These are phyloP conservation scores for Tolypocladium amazonense DNA, from an alignment of 2,329 filamentous ascomycete species.

Conservation along the genomic window DNA sequence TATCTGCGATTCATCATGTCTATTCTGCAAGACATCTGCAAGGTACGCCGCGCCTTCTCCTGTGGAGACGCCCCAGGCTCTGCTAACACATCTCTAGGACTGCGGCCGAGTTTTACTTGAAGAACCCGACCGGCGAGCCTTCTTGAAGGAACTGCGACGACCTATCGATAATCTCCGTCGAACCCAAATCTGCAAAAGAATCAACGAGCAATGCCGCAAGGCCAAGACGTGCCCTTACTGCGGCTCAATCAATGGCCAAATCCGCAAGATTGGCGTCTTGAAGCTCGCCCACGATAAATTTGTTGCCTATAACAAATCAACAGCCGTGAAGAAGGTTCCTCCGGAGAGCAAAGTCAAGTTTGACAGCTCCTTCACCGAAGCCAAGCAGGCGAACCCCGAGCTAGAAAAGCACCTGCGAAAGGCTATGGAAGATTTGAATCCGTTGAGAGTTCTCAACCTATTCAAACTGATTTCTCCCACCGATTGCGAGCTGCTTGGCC, in stretches of 20 bases:
- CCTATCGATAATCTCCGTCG: conserved; percentile 82
- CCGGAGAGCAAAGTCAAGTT: conserved; percentile 77
- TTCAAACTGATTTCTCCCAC: conserved; percentile 78
- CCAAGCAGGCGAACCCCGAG: conserved; percentile 67
- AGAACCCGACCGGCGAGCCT: conserved; percentile 66
- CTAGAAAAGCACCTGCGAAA: conserved; percentile 86
- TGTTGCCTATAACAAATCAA: conserved; percentile 77
- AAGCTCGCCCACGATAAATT: conserved; percentile 95
- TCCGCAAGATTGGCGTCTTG: conserved; percentile 84
- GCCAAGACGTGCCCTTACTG: conserved; percentile 74
- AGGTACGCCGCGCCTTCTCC: conserved; percentile 40
- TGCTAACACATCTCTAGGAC: conserved; percentile 20
- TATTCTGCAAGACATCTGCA: conserved; percentile 93
- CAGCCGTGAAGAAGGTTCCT: conserved; percentile 70
- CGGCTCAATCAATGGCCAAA: conserved; percentile 73
- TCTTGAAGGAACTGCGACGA: conserved; percentile 68
- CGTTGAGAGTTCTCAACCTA: conserved; percentile 76
- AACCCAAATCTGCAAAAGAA: conserved; percentile 73
- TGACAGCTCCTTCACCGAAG: conserved; percentile 73
- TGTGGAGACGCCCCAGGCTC: no score
- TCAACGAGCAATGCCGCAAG: conserved; percentile 85
- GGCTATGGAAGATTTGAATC: conserved; percentile 89
- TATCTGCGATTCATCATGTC: conserved; percentile 90
- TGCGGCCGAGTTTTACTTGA: conserved; percentile 77
- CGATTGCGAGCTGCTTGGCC: conserved; percentile 84